Conservation (phyloP, 768 basidiomycete genomes). For the Cantharellus cinnabarinus region DNA sequence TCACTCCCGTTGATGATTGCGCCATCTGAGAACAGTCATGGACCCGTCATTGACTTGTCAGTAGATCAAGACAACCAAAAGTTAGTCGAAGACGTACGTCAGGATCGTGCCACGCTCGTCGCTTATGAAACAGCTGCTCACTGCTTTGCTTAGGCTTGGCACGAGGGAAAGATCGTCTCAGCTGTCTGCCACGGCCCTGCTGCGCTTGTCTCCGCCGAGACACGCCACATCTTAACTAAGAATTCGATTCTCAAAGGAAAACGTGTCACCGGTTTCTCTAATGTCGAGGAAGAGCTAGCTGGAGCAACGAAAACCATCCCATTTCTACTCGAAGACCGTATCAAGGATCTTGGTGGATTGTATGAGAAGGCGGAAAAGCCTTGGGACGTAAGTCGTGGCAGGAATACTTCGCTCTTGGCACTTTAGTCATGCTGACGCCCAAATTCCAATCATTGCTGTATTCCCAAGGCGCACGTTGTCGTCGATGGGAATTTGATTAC, state of each 20-base stretch:
- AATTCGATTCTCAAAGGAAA: constrained; percentile 40
- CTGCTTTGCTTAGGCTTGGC: constrained; percentile 30
- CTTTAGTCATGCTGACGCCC: not conserved
- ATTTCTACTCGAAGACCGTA: constrained; percentile 50
- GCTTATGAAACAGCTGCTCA: constrained; percentile 11
- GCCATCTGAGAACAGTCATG: constrained; percentile 21
- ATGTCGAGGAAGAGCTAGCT: constrained; percentile 38
- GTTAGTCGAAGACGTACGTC: constrained; percentile 33
- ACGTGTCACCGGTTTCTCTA: constrained; percentile 45
- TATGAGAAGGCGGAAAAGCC: constrained; percentile 36
- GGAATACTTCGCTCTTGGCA: not conserved
- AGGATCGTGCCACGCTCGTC: not conserved
- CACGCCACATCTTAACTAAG: constrained; percentile 22
- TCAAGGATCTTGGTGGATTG: constrained; percentile 40
- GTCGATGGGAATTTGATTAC: constrained; percentile 6
- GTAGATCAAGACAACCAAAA: constrained; percentile 33
- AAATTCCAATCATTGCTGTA: not conserved
- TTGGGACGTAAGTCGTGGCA: constrained; percentile 31
- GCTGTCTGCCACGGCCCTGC: constrained; percentile 73
- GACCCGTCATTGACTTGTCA: constrained; percentile 54
- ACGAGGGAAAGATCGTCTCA: constrained; percentile 36
- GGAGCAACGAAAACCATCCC: constrained; percentile 34
- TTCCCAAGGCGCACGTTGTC: constrained; percentile 1
- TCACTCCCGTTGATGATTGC: not conserved
- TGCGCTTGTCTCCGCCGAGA: constrained; percentile 38